Evolutionary conservation across 1,284 basidiomycete species (phyloP).

Genomic region (Inonotus hispidus): DNA sequence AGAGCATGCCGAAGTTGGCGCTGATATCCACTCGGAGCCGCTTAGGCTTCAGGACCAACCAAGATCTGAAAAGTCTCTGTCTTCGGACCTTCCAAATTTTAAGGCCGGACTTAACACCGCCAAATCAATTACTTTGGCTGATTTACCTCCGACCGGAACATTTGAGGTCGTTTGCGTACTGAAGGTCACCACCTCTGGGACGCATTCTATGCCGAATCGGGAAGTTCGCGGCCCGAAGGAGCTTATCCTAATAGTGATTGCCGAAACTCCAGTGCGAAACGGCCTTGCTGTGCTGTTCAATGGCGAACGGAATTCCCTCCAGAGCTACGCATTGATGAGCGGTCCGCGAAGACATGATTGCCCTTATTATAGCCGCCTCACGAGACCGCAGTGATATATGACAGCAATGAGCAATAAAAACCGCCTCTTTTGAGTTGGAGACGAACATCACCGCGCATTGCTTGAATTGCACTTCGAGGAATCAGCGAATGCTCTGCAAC

Average conservation of each 20-base stretch:
- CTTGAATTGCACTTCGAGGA: slow-evolving; percentile 7
- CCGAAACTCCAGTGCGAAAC: not conserved
- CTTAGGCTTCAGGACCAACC: not conserved
- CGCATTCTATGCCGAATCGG: not conserved
- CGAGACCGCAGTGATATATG: slow-evolving; percentile 15
- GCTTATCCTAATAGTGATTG: slow-evolving; percentile 3
- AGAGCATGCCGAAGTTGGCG: not conserved
- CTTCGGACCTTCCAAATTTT: not conserved
- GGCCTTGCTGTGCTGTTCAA: not conserved
- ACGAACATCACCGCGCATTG: slow-evolving; percentile 13
- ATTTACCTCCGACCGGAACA: slow-evolving; percentile 1
- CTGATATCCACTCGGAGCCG: not conserved
- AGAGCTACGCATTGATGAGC: not conserved
- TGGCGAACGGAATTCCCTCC: not conserved
- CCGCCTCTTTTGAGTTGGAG: slow-evolving; percentile 5
- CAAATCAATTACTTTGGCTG: not conserved
- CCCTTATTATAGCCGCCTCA: not conserved
- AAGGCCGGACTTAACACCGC: not conserved
- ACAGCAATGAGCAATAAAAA: not conserved
- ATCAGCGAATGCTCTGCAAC: slow-evolving; percentile 1
- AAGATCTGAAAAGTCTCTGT: not conserved
- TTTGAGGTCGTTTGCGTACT: not conserved
- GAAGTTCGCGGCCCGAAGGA: not conserved
- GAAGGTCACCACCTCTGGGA: not conserved
- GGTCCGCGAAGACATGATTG: not conserved